These are phyloP conservation scores for Aegilops speltoides DNA, from an alignment of 176 grass and related monocot genomes.

Conservation along the genomic window DNA sequence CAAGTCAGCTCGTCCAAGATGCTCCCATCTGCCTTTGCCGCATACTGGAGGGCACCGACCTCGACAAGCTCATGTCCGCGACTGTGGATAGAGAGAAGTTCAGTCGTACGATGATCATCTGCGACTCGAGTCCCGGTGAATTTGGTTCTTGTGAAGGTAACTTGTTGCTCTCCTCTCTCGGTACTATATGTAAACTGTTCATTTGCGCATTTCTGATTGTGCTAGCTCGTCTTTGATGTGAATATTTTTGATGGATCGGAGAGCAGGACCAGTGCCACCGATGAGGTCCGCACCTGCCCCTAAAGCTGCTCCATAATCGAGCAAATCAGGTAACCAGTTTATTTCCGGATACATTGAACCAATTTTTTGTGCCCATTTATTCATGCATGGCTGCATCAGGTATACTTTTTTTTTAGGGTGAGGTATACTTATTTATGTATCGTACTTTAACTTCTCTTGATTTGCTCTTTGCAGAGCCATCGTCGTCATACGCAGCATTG, in stretches of 20 bases:
- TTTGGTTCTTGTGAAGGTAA: no score
- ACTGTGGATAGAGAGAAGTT: background rate
- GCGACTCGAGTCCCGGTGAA: background rate
- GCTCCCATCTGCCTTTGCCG: slow-evolving; percentile 26
- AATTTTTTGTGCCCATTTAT: no score
- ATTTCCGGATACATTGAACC: background rate
- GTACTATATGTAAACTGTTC: no score
- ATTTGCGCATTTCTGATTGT: no score
- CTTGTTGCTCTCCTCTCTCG: no score
- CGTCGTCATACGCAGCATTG: background rate
- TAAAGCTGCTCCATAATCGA: background rate
- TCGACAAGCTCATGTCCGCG: slow-evolving; percentile 12
- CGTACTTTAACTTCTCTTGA: no score
- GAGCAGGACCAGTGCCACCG: background rate
- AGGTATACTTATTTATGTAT: no score
- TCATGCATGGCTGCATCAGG: no score
- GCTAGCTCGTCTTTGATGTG: no score
- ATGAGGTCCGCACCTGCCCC: background rate
- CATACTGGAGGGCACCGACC: background rate
- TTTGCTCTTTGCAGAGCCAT: background rate
- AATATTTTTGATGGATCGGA: background rate
- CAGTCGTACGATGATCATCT: background rate
- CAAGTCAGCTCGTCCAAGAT: background rate
- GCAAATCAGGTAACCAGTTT: background rate
- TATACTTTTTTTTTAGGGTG: no score